Evolutionary conservation across 202 grass and related monocot genomes (phyloP).

Genomic region (Sporobolus alterniflorus): DNA sequence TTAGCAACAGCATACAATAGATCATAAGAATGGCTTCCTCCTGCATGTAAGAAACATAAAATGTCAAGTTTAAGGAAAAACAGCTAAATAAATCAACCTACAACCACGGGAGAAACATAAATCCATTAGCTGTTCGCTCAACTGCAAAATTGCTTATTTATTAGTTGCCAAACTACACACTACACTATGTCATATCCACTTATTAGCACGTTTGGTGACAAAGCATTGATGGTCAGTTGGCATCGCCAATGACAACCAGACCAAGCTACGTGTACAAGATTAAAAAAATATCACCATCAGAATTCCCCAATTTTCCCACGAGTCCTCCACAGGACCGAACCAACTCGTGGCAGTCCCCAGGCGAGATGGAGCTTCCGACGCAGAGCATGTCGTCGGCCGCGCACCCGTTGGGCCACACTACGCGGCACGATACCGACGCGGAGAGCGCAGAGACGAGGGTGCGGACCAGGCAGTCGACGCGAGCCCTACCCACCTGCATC

Average conservation of each 20-base stretch:
- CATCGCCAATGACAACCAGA: not conserved
- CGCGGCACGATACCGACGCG: slow-evolving; percentile 53
- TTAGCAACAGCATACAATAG: slow-evolving; percentile 65
- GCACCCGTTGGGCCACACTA: slow-evolving; percentile 26
- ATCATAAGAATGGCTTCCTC: slow-evolving; percentile 43
- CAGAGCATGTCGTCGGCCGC: slow-evolving; percentile 38
- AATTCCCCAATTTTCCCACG: slow-evolving; percentile 48
- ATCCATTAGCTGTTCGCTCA: not conserved
- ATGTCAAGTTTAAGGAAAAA: not conserved
- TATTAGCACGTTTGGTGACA: not conserved
- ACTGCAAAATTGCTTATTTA: not conserved
- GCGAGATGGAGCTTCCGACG: slow-evolving; percentile 60
- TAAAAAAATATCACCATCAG: slow-evolving; percentile 37
- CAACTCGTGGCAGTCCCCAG: slow-evolving; percentile 50
- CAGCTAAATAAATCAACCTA: not conserved
- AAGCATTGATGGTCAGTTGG: not conserved
- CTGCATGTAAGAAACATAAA: slow-evolving; percentile 41
- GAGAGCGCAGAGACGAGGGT: slow-evolving; percentile 63
- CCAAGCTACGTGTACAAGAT: not conserved
- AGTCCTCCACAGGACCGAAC: slow-evolving; percentile 52
- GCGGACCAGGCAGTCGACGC: slow-evolving; percentile 55
- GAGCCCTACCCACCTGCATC: slow-evolving; percentile 55
- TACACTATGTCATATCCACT: not conserved
- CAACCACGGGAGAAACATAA: not conserved
- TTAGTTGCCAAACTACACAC: not conserved